phyloP scores from a whole-genome alignment of 2,329 filamentous ascomycete genomes.

The Amesomyces nigricolor region DNA sequence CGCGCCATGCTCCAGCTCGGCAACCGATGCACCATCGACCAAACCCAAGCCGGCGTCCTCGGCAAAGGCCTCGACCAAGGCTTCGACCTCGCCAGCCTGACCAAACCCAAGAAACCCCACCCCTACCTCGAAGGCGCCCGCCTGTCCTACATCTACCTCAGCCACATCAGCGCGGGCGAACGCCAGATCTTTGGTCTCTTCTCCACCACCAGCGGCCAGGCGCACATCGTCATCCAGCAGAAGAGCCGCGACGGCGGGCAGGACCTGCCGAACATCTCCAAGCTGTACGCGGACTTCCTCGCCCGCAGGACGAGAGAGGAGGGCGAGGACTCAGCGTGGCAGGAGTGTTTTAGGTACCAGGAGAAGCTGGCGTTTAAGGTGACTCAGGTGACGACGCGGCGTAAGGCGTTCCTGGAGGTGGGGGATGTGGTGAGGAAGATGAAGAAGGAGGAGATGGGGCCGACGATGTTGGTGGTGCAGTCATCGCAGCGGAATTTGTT shows the following conservation, averaged over 20 bases:
- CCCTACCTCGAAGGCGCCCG: conserved; percentile 70
- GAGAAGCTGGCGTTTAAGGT: conserved; percentile 80
- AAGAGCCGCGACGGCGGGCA: conserved; percentile 70
- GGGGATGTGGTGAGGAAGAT: conserved; percentile 86
- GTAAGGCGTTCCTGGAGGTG: conserved; percentile 84
- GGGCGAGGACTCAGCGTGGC: conserved; percentile 63
- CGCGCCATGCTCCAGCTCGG: conserved; percentile 85
- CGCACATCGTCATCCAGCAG: conserved; percentile 83
- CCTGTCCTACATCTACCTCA: conserved; percentile 83
- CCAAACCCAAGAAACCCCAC: conserved; percentile 56
- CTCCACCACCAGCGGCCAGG: conserved; percentile 73
- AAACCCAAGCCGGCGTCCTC: conserved; percentile 80
- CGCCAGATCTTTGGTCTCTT: conserved; percentile 91
- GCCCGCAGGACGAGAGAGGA: conserved; percentile 56
- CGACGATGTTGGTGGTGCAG: conserved; percentile 82
- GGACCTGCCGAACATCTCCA: conserved; percentile 83
- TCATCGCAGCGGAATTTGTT: conserved; percentile 78
- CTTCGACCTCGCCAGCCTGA: conserved; percentile 77
- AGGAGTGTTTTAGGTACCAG: conserved; percentile 81
- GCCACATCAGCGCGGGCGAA: conserved; percentile 86
- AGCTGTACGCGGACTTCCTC: conserved; percentile 76
- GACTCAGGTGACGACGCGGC: conserved; percentile 79
- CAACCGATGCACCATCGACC: conserved; percentile 88
- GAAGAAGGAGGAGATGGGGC: conserved; percentile 73
- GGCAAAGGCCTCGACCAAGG: conserved; percentile 90